Evolutionary conservation across 306 rosid species (phyloP), one percentile per base, ranked within the genome.

Genomic region (Cicer cuneatum): DNA sequence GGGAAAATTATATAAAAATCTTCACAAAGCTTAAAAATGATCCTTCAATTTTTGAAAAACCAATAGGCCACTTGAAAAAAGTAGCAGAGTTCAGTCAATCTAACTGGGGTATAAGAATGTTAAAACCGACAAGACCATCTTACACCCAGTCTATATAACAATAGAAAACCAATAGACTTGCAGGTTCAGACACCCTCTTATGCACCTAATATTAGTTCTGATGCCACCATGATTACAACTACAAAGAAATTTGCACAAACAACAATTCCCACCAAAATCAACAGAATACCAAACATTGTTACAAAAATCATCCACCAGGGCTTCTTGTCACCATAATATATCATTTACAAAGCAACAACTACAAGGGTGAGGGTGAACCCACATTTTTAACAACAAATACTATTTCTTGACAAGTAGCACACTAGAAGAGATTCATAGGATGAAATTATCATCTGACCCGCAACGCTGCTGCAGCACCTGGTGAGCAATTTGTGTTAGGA

Each of bases 401-500:
- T 49, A 74, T 58, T 81, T 81, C 79, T 57, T 15, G 74, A 74
- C 66, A 64, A 78, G 80, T 69, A 74, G 74, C 83, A 74, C 73
- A 59, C 81, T 53, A 70, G 76, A 81, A 45, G 58, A 43, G 74
- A 49, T 74, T 82, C 74, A 78, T 82, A 65, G 68, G 63, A 65
- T 59, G 76, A 78, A 78, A 75, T 16, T 52, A 69, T 93, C 86
- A 94, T 87, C 98, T 85, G 82, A 95, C 99, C 80, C 98, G 82
- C 80, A 92, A 90, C 11, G 97, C 87, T 79, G 96, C 84, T 45
- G 90, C 87, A 14, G 83, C 90, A 71, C 97, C 90, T 0, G 98
- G 93, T 19, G 98, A 87, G 65, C 90, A 87, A 82, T 85, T 95
- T 13, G 98, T 92, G 85, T 92, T 95, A 1, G 99, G 90, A 64